These are phyloP conservation scores for Stephanodiscus triporus DNA, from an alignment of 108 stramenopile species.

Conservation along the genomic window DNA sequence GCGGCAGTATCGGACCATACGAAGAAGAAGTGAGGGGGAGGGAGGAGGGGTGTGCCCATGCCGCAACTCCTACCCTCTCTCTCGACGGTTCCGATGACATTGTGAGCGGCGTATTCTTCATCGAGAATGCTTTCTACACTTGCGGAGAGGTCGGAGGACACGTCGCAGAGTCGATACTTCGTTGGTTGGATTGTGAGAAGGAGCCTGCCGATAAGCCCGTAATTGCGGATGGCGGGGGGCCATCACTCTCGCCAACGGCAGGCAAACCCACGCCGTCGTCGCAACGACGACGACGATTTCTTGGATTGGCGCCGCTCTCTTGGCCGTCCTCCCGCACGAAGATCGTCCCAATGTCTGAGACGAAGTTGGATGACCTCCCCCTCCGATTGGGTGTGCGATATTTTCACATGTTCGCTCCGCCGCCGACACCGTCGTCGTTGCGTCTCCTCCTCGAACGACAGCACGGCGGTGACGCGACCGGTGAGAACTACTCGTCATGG, in stretches of 20 bases:
- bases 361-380: slow-evolving; percentile 57
- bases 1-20: neutral
- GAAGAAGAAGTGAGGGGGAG: too few relatives aligned
- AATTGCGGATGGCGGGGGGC: neutral
- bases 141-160: slow-evolving; percentile 47
- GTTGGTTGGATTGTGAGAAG: slow-evolving; percentile 29
- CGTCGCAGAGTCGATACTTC: slow-evolving; percentile 18
- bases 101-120: slow-evolving; percentile 68
- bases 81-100: neutral
- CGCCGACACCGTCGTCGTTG: slow-evolving; percentile 4
- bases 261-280: neutral
- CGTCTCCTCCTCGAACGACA: slow-evolving; percentile 5
- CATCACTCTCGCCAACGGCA: neutral
- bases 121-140: slow-evolving; percentile 76
- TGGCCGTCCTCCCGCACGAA: slow-evolving; percentile 1
- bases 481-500: neutral
- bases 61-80: neutral
- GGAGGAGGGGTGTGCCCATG: slow-evolving; percentile 1
- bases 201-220: neutral
- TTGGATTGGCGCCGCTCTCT: slow-evolving; percentile 25
- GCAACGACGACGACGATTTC: slow-evolving; percentile 30
- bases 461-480: neutral
- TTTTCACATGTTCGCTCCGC: slow-evolving; percentile 52
- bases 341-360: slow-evolving; percentile 51
- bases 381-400: slow-evolving; percentile 76